Percentiles rank a stretch among this genome's conserved stretches.
Evolutionary conservation across 2,329 filamentous ascomycete genomes (phyloP).

Genomic region (Epichloe elymi): DNA sequence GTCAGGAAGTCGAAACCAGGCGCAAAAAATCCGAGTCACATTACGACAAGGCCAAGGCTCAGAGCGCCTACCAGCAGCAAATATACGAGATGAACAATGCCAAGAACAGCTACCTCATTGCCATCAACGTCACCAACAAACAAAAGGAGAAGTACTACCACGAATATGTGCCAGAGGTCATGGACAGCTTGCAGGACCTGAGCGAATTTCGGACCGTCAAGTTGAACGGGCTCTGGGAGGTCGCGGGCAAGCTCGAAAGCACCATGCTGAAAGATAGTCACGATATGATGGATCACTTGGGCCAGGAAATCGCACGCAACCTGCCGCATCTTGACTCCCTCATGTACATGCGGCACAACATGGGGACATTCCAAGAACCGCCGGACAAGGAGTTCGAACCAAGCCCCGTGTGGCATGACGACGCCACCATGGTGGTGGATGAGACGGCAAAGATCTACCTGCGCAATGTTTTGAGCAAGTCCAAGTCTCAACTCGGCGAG

Average conservation of each 20-base stretch:
- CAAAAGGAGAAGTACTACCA: constrained; percentile 96
- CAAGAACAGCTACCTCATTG: constrained; percentile 96
- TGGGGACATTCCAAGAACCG: constrained; percentile 70
- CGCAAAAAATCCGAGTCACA: constrained; percentile 94
- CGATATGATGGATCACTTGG: constrained; percentile 57
- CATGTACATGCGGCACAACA: constrained; percentile 96
- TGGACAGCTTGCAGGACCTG: constrained; percentile 88
- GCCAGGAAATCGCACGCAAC: constrained; percentile 75
- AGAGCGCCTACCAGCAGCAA: constrained; percentile 85
- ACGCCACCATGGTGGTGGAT: constrained; percentile 73
- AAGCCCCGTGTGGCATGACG: constrained; percentile 94
- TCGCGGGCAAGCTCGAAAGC: constrained; percentile 69
- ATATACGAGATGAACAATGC: constrained; percentile 90
- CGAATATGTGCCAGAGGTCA: constrained; percentile 85
- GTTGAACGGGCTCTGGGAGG: constrained; percentile 74
- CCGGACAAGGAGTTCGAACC: constrained; percentile 78
- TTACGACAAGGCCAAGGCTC: constrained; percentile 90
- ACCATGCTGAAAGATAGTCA: constrained; percentile 63
- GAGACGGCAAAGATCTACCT: constrained; percentile 81
- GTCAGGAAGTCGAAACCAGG: constrained; percentile 86
- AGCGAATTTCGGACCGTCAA: constrained; percentile 78
- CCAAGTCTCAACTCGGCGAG: constrained; percentile 70
- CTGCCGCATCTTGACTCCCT: constrained; percentile 82
- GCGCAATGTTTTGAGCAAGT: constrained; percentile 83
- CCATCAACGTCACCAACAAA: constrained; percentile 94